Percentiles rank a stretch among this genome's conserved stretches.
Evolutionary conservation across 306 rosid genomes (phyloP).

Genomic region (Castanopsis chinensis): DNA sequence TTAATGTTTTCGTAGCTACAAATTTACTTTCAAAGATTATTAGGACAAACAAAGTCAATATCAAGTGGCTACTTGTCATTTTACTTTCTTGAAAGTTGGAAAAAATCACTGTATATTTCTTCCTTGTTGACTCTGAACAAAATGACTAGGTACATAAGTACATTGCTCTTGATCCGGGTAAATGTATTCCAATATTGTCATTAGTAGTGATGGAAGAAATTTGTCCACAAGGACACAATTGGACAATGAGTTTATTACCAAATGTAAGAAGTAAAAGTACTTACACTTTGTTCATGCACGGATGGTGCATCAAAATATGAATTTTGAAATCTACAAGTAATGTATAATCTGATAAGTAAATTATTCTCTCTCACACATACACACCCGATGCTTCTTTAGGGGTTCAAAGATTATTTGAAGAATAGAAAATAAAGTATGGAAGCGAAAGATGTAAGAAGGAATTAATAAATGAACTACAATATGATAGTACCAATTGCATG

Average conservation of each 20-base stretch:
- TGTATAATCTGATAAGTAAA: no score
- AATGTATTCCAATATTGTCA: background rate
- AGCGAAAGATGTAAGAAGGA: conserved; percentile 15
- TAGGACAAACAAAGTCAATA: background rate
- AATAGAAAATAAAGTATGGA: background rate
- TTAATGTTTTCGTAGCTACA: background rate
- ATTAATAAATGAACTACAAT: conserved; percentile 12
- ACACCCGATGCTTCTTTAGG: conserved; percentile 6
- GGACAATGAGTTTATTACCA: background rate
- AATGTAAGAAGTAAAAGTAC: background rate
- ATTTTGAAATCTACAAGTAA: no score
- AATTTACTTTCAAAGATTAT: background rate
- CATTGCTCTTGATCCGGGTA: background rate
- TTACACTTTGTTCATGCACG: background rate
- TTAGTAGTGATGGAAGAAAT: background rate
- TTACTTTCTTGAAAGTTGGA: background rate
- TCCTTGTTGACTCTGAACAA: background rate
- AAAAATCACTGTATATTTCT: background rate
- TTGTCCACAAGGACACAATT: background rate
- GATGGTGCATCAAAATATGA: background rate
- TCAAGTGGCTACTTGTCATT: background rate
- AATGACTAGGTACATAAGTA: background rate
- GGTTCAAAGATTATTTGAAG: conserved; percentile 7
- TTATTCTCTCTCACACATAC: background rate
- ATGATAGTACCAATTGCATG: conserved; percentile 23